phyloP scores from a whole-genome alignment of 2,329 filamentous ascomycete genomes.

The Clarireedia hainanense region DNA sequence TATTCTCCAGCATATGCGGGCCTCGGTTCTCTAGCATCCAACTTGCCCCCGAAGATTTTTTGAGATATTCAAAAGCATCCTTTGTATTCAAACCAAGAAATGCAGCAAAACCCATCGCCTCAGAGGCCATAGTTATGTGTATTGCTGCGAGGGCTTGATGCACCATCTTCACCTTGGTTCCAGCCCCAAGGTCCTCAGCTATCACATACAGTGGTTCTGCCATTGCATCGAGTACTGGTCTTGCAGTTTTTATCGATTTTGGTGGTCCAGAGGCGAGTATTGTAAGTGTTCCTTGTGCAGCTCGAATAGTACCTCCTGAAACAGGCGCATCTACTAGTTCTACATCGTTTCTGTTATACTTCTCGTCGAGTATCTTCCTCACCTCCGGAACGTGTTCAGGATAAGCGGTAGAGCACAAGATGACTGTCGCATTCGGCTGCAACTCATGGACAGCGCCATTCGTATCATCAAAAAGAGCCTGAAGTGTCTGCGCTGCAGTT shows the following conservation, averaged over 20 bases:
- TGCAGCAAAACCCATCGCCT: slow-evolving; percentile 52
- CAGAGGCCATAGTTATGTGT: slow-evolving; percentile 53
- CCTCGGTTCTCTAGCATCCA: slow-evolving; percentile 52
- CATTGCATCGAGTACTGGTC: slow-evolving; percentile 32
- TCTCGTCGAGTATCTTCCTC: slow-evolving; percentile 44
- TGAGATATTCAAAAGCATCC: slow-evolving; percentile 33
- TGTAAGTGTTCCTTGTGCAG: slow-evolving; percentile 63
- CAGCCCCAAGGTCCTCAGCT: slow-evolving; percentile 50
- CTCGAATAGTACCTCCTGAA: slow-evolving; percentile 60
- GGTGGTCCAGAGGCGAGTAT: slow-evolving; percentile 64
- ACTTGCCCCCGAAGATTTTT: slow-evolving; percentile 24
- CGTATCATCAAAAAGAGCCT: slow-evolving; percentile 53
- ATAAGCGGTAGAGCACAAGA: slow-evolving; percentile 65
- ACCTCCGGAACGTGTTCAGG: slow-evolving; percentile 57
- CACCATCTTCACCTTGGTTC: slow-evolving; percentile 53
- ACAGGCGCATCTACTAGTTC: slow-evolving; percentile 65
- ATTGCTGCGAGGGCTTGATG: slow-evolving; percentile 42
- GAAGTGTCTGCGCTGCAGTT: slow-evolving; percentile 60
- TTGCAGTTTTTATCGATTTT: slow-evolving; percentile 15
- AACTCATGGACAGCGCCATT: slow-evolving; percentile 40
- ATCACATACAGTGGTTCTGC: slow-evolving; percentile 50
- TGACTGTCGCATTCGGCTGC: slow-evolving; percentile 49
- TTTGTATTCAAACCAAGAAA: slow-evolving; percentile 44
- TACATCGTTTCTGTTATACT: slow-evolving; percentile 53
- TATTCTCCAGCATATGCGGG: slow-evolving; percentile 44